phyloP scores from a whole-genome alignment of 177 flowering plant genomes.

The Vitis hybrid region DNA sequence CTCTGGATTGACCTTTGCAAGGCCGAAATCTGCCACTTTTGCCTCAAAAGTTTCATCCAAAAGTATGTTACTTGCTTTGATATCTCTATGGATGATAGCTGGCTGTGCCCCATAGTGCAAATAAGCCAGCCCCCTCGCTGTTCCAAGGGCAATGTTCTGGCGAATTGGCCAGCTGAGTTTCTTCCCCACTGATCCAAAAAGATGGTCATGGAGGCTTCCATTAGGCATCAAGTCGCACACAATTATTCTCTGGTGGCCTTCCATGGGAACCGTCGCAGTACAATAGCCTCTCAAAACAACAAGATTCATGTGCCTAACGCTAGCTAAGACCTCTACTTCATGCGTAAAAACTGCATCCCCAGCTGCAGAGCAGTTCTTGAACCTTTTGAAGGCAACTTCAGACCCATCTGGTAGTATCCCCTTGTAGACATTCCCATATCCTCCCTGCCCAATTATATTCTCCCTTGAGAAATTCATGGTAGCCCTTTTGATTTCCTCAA shows the following conservation, averaged over 20 bases:
- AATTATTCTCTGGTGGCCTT: slow-evolving; percentile 28
- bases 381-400: slow-evolving; percentile 32
- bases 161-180: slow-evolving; percentile 26
- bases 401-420: slow-evolving; percentile 21
- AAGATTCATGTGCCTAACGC: slow-evolving; percentile 29
- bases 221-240: slow-evolving; percentile 24
- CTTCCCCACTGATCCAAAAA: slow-evolving; percentile 11
- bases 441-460: slow-evolving; percentile 28
- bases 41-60: slow-evolving; percentile 30
- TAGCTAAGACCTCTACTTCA: slow-evolving; percentile 30
- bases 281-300: slow-evolving; percentile 29
- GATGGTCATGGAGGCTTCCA: slow-evolving; percentile 32
- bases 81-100: slow-evolving; percentile 29
- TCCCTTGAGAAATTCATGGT: slow-evolving; percentile 23
- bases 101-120: slow-evolving; percentile 27
- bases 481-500: slow-evolving; percentile 20
- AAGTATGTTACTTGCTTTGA: slow-evolving; percentile 30
- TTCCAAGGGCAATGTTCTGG: slow-evolving; percentile 22
- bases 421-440: slow-evolving; percentile 31
- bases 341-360: slow-evolving; percentile 22
- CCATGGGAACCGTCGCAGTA: slow-evolving; percentile 8
- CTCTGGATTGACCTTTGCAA: slow-evolving; percentile 25
- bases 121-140: slow-evolving; percentile 23
- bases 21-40: slow-evolving; percentile 29
- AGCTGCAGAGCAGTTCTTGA: slow-evolving; percentile 23